Evolutionary conservation across 306 rosid genomes (phyloP).

Genomic region (Lablab purpureus): DNA sequence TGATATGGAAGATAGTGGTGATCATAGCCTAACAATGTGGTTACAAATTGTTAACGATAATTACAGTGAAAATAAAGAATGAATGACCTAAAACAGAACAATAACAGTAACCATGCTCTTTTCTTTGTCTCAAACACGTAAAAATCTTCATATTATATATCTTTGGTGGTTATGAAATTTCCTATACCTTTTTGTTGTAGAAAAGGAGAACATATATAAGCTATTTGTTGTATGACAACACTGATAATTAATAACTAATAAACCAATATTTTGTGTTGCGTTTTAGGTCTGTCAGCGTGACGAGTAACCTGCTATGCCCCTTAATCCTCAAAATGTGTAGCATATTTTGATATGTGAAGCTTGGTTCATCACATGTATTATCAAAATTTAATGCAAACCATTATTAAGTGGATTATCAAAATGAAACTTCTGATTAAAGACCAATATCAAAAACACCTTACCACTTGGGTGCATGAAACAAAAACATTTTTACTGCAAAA

Average conservation of each 20-base stretch:
- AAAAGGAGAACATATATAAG: conserved; percentile 27
- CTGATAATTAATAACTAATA: neutral
- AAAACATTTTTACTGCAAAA: neutral
- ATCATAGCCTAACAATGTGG: too few relatives aligned
- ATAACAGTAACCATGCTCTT: too few relatives aligned
- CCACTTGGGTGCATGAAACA: neutral
- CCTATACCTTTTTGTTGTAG: neutral
- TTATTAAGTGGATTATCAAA: neutral
- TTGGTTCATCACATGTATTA: neutral
- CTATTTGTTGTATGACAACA: neutral
- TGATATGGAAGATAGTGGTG: too few relatives aligned
- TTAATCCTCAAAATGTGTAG: conserved; percentile 10
- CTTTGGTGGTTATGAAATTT: neutral
- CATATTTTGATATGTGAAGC: neutral
- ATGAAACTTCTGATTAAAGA: neutral
- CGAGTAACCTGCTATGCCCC: conserved; percentile 28
- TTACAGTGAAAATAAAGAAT: too few relatives aligned
- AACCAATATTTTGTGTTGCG: conserved; percentile 18
- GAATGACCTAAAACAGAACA: too few relatives aligned
- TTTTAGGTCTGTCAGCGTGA: conserved; percentile 42
- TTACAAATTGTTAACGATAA: too few relatives aligned
- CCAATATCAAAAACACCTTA: neutral
- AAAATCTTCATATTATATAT: neutral
- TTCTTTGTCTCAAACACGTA: too few relatives aligned
- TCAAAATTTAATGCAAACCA: too few relatives aligned